Evolutionary conservation across 177 flowering plant species (phyloP), one percentile per base, ranked within the genome.

Genomic region (Vitis hybrid): DNA sequence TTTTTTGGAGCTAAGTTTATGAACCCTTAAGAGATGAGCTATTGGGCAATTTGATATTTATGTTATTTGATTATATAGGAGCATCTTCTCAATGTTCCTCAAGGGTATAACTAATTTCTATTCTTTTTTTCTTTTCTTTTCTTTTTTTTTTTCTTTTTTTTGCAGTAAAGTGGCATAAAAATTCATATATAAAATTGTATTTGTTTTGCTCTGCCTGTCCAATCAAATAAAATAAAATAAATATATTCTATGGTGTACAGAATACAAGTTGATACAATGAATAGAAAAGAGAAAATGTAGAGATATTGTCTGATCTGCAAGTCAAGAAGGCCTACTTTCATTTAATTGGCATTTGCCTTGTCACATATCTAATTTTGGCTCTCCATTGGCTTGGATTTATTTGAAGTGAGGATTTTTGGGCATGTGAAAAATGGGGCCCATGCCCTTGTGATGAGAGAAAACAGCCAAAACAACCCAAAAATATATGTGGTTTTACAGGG

Each of bases 251-350:
- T 21, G 13, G 13, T 2, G 13, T 35, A 60, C 6, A 14, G 30
- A 27, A 27, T 3, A 27, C 30, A 27, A 27, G 30, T 65, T 24
- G 56, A 27, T 65, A 13, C 48, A 52, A 65, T 51, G 58, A 65
- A 52, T 50, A 52, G 46, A 17, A 65, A 24, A 52, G 68, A 52
- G 46, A 60, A 60, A 60, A 60, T 60, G 46, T 11, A 13, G 62
- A 60, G 40, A 27, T 24, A 2, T 67, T 67, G 62, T 65, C 19
- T 65, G 13, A 21, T 68, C 70, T 58, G 70, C 55, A 48, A 48
- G 64, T 59, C 70, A 58, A 59, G 35, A 68, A 68, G 61, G 63
- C 30, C n/a, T 46, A 11, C 50, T 21, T 58, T 48, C 18, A 46
- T 24, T 10, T 3, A 10, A 27, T 59, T 60, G 40, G 14, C 14